Conservation (phyloP, 2,329 filamentous ascomycete species). For the Falciphora oryzae region DNA sequence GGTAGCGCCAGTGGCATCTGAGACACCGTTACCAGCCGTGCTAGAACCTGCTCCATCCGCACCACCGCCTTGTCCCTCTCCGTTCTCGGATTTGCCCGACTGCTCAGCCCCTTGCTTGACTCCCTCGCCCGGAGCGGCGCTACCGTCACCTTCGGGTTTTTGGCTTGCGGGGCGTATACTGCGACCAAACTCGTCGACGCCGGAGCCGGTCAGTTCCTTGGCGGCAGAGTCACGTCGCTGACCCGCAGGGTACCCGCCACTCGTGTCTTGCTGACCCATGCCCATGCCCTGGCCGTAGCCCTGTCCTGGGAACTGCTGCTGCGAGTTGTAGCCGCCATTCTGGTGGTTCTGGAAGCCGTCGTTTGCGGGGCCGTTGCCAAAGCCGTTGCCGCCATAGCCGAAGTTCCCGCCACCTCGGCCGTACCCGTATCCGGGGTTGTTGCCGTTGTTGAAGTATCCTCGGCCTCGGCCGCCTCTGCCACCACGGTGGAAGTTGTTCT, state of each 20-base stretch:
- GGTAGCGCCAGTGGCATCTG: slow-evolving; percentile 19
- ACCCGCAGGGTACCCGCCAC: not conserved
- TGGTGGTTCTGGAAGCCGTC: slow-evolving; percentile 23
- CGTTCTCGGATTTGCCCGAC: not conserved
- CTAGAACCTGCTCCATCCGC: slow-evolving; percentile 1
- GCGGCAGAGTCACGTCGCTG: slow-evolving; percentile 4
- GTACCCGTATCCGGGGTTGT: slow-evolving; percentile 32
- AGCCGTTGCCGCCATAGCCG: slow-evolving; percentile 26
- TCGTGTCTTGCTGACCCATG: not conserved
- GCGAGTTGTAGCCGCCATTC: slow-evolving; percentile 18
- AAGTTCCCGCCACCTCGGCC: slow-evolving; percentile 49
- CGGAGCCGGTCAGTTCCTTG: slow-evolving; percentile 12
- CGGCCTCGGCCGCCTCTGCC: slow-evolving; percentile 58
- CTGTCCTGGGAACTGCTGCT: slow-evolving; percentile 13
- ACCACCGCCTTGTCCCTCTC: slow-evolving; percentile 1
- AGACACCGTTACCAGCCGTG: not conserved
- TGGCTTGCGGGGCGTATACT: slow-evolving; percentile 19
- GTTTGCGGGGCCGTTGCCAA: slow-evolving; percentile 21
- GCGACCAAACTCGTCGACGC: slow-evolving; percentile 27
- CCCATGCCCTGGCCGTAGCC: slow-evolving; percentile 7
- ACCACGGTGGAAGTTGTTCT: slow-evolving; percentile 46
- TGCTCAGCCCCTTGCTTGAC: not conserved
- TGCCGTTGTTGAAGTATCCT: slow-evolving; percentile 40
- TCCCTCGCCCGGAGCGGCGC: slow-evolving; percentile 10
- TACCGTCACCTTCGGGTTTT: slow-evolving; percentile 13